These are phyloP conservation scores for Cordyceps fumosorosea DNA, from an alignment of 2,329 filamentous ascomycete species.

Conservation along the genomic window DNA sequence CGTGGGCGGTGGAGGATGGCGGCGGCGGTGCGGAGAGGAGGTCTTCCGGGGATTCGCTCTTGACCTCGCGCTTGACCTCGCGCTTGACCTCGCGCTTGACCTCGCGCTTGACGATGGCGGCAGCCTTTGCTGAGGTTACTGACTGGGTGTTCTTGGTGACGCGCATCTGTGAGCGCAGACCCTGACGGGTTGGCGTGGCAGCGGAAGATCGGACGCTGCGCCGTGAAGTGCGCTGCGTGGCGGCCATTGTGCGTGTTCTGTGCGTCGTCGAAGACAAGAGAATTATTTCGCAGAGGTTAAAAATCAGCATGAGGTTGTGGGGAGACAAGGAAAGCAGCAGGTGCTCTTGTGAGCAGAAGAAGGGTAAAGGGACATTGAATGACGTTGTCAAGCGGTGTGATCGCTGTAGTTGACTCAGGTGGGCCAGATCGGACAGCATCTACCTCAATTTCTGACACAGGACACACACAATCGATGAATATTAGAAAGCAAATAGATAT, in stretches of 20 bases:
- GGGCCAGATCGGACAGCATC: background rate
- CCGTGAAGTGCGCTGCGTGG: background rate
- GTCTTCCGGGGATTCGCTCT: background rate
- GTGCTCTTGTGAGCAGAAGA: background rate
- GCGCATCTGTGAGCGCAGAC: constrained; percentile 11
- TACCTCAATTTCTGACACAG: background rate
- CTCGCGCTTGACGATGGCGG: background rate
- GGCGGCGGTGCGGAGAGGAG: background rate
- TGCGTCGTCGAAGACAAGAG: background rate
- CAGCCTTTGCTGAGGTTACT: background rate
- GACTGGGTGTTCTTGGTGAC: constrained; percentile 7
- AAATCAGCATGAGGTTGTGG: background rate
- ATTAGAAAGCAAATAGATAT: no score
- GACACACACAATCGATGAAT: background rate
- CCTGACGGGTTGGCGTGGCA: background rate
- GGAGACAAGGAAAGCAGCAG: background rate
- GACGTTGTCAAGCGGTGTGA: background rate
- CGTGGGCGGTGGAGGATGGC: background rate
- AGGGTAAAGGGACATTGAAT: background rate
- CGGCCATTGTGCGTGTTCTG: background rate
- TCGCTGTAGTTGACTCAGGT: background rate
- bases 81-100: background rate
- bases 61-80: background rate
- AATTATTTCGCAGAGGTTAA: background rate
- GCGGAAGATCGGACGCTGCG: background rate